Evolutionary conservation across 352 stramenopile species (phyloP).

Genomic region (Aphanomyces cochlioides): DNA sequence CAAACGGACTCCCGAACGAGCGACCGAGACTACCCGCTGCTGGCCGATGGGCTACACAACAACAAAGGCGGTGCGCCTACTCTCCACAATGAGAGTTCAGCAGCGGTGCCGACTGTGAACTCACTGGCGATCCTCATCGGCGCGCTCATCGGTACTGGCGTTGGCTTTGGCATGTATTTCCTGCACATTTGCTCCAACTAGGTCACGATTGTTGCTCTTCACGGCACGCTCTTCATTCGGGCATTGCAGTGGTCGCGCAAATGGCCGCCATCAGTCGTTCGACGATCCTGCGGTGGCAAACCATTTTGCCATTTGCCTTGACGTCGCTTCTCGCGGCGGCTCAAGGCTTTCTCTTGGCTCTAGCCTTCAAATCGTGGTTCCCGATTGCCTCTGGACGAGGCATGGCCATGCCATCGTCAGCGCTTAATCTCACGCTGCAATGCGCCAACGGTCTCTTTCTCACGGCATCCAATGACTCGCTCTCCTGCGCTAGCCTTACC

Average conservation of each 20-base stretch:
- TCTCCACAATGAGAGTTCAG: background rate
- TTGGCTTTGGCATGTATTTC: no score
- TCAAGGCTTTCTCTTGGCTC: slow-evolving; percentile 4
- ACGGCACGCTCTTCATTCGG: slow-evolving; percentile 66
- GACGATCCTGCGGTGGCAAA: slow-evolving; percentile 25
- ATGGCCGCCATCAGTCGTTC: slow-evolving; percentile 53
- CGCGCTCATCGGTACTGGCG: no score
- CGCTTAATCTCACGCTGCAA: slow-evolving; percentile 28
- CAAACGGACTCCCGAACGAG: no score
- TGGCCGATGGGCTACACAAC: no score
- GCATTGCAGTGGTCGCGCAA: slow-evolving; percentile 65
- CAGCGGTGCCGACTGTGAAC: no score
- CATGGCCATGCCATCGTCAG: background rate
- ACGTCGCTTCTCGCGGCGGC: background rate
- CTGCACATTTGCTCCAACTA: no score
- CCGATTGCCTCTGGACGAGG: background rate
- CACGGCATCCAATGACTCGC: slow-evolving; percentile 43
- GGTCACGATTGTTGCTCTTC: slow-evolving; percentile 30
- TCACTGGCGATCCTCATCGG: no score
- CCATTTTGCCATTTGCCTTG: background rate
- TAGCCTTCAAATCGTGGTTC: background rate
- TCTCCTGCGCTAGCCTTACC: slow-evolving; percentile 33
- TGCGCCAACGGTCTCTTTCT: slow-evolving; percentile 53
- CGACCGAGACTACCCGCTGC: no score
- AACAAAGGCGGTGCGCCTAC: no score